These are phyloP conservation scores for Viridothelium virens DNA, from an alignment of 495 filamentous ascomycete species.

Conservation along the genomic window DNA sequence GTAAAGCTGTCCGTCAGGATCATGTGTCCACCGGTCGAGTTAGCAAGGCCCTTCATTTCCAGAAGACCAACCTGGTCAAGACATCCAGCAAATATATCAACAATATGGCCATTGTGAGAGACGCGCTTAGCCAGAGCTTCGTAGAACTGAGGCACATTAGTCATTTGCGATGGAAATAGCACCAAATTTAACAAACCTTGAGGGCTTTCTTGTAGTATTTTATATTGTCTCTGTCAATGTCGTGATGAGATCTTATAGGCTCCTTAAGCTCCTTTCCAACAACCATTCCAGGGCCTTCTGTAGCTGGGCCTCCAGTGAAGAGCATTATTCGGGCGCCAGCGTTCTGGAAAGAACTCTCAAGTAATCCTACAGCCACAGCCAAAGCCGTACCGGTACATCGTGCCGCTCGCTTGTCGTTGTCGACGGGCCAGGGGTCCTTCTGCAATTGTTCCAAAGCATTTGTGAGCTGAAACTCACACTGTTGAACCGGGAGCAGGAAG, in stretches of 20 bases:
- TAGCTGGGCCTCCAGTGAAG: slow-evolving; percentile 90
- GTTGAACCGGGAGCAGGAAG: slow-evolving; percentile 89
- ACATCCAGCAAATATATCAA: slow-evolving; percentile 97
- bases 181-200: slow-evolving; percentile 54
- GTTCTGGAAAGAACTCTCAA: slow-evolving; percentile 94
- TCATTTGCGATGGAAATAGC: slow-evolving; percentile 13
- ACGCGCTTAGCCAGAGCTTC: slow-evolving; percentile 93
- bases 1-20: slow-evolving; percentile 98
- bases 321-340: slow-evolving; percentile 93
- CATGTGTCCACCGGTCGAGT: slow-evolving; percentile 96
- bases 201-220: slow-evolving; percentile 99
- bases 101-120: slow-evolving; percentile 92
- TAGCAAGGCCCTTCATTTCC: slow-evolving; percentile 97
- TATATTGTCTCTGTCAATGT: slow-evolving; percentile 97
- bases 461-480: slow-evolving; percentile 97
- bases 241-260: slow-evolving; percentile 96
- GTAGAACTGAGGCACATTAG: slow-evolving; percentile 65
- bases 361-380: slow-evolving; percentile 84
- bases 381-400: slow-evolving; percentile 95
- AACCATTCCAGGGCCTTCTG: slow-evolving; percentile 93
- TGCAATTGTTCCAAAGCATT: slow-evolving; percentile 94
- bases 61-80: slow-evolving; percentile 96
- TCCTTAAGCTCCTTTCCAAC: slow-evolving; percentile 96
- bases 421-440: slow-evolving; percentile 96
- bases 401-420: slow-evolving; percentile 84